These are phyloP conservation scores for Nothophytophthora sp. DNA, from an alignment of 352 stramenopile genomes.

Conservation along the genomic window DNA sequence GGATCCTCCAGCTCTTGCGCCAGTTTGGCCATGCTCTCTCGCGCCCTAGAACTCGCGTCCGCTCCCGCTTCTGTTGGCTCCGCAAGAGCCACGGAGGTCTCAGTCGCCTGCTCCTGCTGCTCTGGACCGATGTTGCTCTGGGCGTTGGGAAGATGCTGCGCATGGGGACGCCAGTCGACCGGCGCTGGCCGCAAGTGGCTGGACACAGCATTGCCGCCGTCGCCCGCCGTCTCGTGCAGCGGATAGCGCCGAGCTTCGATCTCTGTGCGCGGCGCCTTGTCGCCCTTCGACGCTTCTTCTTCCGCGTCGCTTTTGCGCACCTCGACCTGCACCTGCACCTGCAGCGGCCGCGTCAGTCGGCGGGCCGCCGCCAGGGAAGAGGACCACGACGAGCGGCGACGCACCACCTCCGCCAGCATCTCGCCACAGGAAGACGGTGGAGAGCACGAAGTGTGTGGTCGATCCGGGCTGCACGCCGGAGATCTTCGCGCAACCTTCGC, in stretches of 20 bases:
- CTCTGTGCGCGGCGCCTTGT: neutral
- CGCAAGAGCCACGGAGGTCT: conserved; percentile 16
- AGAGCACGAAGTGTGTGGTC: conserved; percentile 22
- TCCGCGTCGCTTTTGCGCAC: conserved; percentile 4
- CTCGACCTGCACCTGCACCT: conserved; percentile 11
- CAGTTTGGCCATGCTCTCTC: conserved; percentile 21
- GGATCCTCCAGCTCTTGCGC: conserved; percentile 22
- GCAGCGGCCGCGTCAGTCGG: conserved; percentile 16
- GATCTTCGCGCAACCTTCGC: too few species aligned
- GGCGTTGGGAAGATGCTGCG: too few species aligned
- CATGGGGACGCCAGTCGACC: too few species aligned
- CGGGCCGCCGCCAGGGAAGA: conserved; percentile 17
- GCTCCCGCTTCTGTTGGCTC: neutral
- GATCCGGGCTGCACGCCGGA: too few species aligned
- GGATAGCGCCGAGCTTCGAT: too few species aligned
- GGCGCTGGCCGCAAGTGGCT: too few species aligned
- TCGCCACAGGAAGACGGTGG: neutral
- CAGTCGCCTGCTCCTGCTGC: neutral
- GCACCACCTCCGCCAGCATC: conserved; percentile 29
- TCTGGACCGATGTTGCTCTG: too few species aligned
- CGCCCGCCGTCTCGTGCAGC: too few species aligned
- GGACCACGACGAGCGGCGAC: conserved; percentile 26
- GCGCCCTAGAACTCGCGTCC: conserved; percentile 16
- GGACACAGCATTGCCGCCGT: too few species aligned
- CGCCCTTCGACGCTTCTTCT: neutral